Conservation (phyloP, 2,329 filamentous ascomycete genomes). For the Apiospora hydei region DNA sequence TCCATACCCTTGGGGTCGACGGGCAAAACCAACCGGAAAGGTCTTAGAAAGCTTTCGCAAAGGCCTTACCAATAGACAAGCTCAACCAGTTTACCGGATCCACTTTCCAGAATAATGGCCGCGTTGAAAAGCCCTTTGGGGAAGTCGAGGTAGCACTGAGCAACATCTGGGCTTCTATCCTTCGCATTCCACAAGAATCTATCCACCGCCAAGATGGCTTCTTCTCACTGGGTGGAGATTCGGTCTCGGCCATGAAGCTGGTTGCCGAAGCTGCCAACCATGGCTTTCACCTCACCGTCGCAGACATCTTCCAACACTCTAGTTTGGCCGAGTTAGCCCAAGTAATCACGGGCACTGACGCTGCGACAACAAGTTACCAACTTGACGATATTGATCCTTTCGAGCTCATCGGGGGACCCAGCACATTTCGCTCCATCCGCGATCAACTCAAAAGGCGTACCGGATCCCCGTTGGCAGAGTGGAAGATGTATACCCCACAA, state of each 20-base stretch:
- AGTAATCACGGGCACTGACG: slow-evolving; percentile 19
- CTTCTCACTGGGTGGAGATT: slow-evolving; percentile 33
- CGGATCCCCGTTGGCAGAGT: slow-evolving; percentile 20
- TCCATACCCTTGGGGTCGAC: slow-evolving; percentile 24
- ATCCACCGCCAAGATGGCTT: slow-evolving; percentile 27
- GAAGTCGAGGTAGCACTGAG: slow-evolving; percentile 21
- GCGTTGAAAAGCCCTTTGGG: slow-evolving; percentile 11
- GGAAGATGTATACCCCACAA: slow-evolving; percentile 19
- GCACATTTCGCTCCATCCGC: slow-evolving; percentile 22
- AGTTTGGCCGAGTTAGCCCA: slow-evolving; percentile 22
- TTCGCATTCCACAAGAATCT: slow-evolving; percentile 12
- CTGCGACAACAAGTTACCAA: background rate
- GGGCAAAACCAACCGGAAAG: slow-evolving; percentile 24
- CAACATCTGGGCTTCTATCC: slow-evolving; percentile 24
- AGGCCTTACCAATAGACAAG: background rate
- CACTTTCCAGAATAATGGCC: slow-evolving; percentile 11
- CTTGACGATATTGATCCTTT: slow-evolving; percentile 22
- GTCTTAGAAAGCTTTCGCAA: slow-evolving; percentile 22
- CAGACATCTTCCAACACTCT: slow-evolving; percentile 23
- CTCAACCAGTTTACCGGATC: slow-evolving; percentile 25
- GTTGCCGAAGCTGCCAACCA: slow-evolving; percentile 3
- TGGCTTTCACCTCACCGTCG: slow-evolving; percentile 23
- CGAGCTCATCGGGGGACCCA: slow-evolving; percentile 25
- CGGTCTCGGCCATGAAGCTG: slow-evolving; percentile 23
- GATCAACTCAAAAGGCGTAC: slow-evolving; percentile 24